Conservation (phyloP, 257 asterid genomes). For the Coffea canephora region DNA sequence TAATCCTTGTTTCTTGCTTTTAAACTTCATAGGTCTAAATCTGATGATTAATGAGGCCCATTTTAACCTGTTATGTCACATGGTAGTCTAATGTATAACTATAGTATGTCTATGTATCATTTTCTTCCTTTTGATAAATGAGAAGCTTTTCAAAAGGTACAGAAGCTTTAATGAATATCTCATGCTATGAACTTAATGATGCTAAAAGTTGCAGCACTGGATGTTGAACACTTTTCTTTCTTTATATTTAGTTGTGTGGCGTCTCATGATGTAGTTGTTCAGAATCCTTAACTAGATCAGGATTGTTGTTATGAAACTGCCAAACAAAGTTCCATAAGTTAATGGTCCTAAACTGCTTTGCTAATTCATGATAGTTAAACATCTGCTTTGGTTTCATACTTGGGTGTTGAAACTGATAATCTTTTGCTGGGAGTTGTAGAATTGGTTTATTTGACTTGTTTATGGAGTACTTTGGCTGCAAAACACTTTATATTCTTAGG, state of each 20-base stretch:
- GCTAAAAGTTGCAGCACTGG: not conserved
- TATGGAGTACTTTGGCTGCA: not conserved
- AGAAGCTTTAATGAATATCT: not conserved
- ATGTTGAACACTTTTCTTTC: not conserved
- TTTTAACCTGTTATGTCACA: too few relatives aligned
- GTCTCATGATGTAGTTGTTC: not conserved
- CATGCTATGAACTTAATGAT: not conserved
- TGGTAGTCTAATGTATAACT: not conserved
- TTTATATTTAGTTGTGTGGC: too few relatives aligned
- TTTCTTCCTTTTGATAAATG: not conserved
- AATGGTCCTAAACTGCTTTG: not conserved
- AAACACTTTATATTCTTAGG: not conserved
- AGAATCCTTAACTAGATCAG: not conserved
- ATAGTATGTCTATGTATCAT: not conserved
- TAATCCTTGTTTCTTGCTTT: too few relatives aligned
- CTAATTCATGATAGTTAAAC: not conserved
- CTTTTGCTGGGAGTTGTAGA: not conserved
- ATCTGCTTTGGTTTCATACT: not conserved
- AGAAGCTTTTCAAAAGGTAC: not conserved
- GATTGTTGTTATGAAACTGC: not conserved
- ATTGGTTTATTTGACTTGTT: not conserved
- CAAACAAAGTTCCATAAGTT: not conserved
- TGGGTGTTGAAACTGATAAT: not conserved
- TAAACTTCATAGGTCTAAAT: too few relatives aligned
- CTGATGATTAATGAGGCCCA: not conserved